Evolutionary conservation across 352 stramenopile genomes (phyloP).

Genomic region (Phytopythium sindhum): DNA sequence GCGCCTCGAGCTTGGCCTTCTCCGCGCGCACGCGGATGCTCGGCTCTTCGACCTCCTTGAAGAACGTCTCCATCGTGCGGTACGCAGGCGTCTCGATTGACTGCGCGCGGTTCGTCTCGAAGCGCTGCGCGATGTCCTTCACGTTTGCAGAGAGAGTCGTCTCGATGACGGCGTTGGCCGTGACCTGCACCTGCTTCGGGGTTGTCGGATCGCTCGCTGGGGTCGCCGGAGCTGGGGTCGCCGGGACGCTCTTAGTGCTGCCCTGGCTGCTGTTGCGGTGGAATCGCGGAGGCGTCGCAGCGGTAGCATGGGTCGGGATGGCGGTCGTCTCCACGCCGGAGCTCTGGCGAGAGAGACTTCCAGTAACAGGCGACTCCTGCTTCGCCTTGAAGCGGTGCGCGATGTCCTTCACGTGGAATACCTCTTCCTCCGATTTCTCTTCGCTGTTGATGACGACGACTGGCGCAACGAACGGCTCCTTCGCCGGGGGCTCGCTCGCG

Average conservation of each 20-base stretch:
- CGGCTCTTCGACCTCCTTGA: slow-evolving; percentile 28
- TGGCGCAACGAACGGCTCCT: neutral
- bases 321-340: neutral
- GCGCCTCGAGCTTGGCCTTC: slow-evolving; percentile 36
- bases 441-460: neutral
- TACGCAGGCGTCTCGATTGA: slow-evolving; percentile 26
- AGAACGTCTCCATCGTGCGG: slow-evolving; percentile 31
- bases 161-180: slow-evolving; percentile 4
- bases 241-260: neutral
- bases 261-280: slow-evolving; percentile 4
- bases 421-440: neutral
- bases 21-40: slow-evolving; percentile 36
- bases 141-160: slow-evolving; percentile 17
- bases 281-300: neutral
- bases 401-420: slow-evolving; percentile 6
- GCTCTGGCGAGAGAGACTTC: slow-evolving; percentile 1
- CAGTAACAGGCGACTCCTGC: neutral
- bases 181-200: slow-evolving; percentile 7
- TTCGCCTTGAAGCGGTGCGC: slow-evolving; percentile 4
- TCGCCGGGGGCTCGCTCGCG: neutral
- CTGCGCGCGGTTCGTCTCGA: slow-evolving; percentile 59
- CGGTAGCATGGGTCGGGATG: neutral
- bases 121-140: slow-evolving; percentile 50
- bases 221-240: neutral
- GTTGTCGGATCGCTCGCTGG: slow-evolving; percentile 7